phyloP scores from a whole-genome alignment of 768 basidiomycete genomes.

The Guyanaporus albipodus region DNA sequence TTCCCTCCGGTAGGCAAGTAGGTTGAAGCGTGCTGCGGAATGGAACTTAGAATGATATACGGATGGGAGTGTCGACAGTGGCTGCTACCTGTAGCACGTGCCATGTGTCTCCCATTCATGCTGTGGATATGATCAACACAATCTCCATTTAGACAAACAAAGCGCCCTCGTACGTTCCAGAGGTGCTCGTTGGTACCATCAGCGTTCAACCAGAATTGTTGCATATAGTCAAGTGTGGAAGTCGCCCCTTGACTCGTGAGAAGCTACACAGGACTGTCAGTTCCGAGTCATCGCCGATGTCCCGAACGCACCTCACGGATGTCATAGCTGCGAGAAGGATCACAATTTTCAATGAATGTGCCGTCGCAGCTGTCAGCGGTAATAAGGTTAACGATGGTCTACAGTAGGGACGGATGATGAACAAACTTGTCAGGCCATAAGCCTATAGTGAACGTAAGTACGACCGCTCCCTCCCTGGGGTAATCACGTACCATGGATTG shows the following conservation, averaged over 20 bases:
- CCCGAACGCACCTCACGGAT: slow-evolving; percentile 36
- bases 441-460: slow-evolving; percentile 35
- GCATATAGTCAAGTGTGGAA: slow-evolving; percentile 58
- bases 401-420: neutral
- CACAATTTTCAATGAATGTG: slow-evolving; percentile 32
- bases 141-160: neutral
- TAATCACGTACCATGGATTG: slow-evolving; percentile 57
- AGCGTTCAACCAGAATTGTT: slow-evolving; percentile 59
- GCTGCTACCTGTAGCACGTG: slow-evolving; percentile 38
- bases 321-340: slow-evolving; percentile 42
- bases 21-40: slow-evolving; percentile 50
- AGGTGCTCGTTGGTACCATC: slow-evolving; percentile 59
- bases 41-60: neutral
- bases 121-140: slow-evolving; percentile 26
- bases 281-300: neutral
- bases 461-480: no score
- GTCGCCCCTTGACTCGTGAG: slow-evolving; percentile 50
- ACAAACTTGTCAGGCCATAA: slow-evolving; percentile 65
- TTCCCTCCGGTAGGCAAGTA: slow-evolving; percentile 55
- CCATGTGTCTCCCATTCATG: slow-evolving; percentile 74
- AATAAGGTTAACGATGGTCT: neutral
- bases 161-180: slow-evolving; percentile 54
- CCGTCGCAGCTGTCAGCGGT: slow-evolving; percentile 49
- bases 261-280: slow-evolving; percentile 38
- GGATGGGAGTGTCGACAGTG: neutral